Percentiles rank a stretch among this genome's conserved stretches.
phyloP scores from a whole-genome alignment of 2,329 filamentous ascomycete species.

The Nectriaceae sp. region DNA sequence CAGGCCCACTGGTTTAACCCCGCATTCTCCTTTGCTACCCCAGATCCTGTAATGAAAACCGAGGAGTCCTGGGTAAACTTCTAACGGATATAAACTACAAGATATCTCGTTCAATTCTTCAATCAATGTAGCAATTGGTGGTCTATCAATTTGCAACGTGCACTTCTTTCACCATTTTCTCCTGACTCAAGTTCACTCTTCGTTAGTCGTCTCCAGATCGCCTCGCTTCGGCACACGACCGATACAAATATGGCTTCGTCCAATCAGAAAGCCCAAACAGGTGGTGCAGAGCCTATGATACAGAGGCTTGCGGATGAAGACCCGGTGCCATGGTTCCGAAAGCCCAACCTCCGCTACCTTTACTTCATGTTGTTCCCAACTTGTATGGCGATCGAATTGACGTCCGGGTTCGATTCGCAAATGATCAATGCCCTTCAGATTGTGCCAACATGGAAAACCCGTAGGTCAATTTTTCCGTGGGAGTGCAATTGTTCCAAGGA shows the following conservation, averaged over 20 bases:
- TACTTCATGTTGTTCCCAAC: not conserved
- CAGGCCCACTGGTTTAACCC: not conserved
- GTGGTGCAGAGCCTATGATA: not conserved
- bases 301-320: not conserved
- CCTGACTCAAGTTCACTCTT: not conserved
- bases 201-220: not conserved
- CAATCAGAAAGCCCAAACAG: not conserved
- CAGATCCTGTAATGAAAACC: not conserved
- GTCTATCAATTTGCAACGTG: not conserved
- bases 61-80: not conserved
- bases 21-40: not conserved
- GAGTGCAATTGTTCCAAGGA: not conserved
- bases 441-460: not conserved
- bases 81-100: not conserved
- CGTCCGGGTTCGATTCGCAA: slow-evolving; percentile 43
- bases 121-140: not conserved
- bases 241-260: not conserved
- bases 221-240: too few relatives aligned
- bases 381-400: not conserved
- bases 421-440: slow-evolving; percentile 50
- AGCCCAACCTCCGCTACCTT: not conserved
- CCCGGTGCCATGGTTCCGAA: not conserved
- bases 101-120: not conserved
- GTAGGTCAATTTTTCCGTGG: not conserved
- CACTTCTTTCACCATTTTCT: not conserved